Evolutionary conservation across 2,329 filamentous ascomycete genomes (phyloP).

Genomic region (Pseudopyricularia cyperi): DNA sequence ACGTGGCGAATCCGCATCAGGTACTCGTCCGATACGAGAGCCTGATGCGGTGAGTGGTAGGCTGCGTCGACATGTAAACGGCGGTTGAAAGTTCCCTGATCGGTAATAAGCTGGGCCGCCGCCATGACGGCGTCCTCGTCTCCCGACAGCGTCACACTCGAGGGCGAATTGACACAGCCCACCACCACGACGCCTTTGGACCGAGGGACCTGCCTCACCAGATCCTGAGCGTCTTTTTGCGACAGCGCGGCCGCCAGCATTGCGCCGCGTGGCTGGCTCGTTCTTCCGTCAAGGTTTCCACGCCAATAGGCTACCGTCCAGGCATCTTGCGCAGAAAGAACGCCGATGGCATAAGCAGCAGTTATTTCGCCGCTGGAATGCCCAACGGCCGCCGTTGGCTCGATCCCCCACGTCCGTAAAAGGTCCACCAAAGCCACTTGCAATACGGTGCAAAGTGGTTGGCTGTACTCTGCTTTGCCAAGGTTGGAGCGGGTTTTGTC

Average conservation of each 20-base stretch:
- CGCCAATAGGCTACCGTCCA: constrained; percentile 19
- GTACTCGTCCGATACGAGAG: constrained; percentile 8
- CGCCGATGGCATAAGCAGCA: constrained; percentile 6
- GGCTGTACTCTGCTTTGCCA: constrained; percentile 13
- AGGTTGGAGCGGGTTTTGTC: constrained; percentile 8
- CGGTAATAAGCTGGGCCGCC: constrained; percentile 7
- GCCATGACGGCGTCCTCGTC: constrained; percentile 9
- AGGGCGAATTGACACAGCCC: background rate
- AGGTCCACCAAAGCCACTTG: constrained; percentile 6
- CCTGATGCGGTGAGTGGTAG: constrained; percentile 13
- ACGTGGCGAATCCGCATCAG: constrained; percentile 8
- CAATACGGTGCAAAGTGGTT: constrained; percentile 6
- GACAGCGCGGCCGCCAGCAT: constrained; percentile 34
- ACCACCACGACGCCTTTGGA: background rate
- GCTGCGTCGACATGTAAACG: constrained; percentile 11
- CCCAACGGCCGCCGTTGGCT: constrained; percentile 8
- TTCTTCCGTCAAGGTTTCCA: constrained; percentile 18
- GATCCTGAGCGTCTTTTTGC: constrained; percentile 18
- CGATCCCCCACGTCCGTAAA: constrained; percentile 3
- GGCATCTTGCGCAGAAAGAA: constrained; percentile 4
- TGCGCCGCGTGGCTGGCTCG: constrained; percentile 8
- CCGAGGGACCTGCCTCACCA: background rate
- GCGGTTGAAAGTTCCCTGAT: constrained; percentile 5
- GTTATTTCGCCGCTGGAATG: constrained; percentile 9
- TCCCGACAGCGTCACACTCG: constrained; percentile 30